Evolutionary conservation across 2,329 filamentous ascomycete genomes (phyloP), one percentile per base, ranked within the genome.

Genomic region (Paecilomyces fulvus): DNA sequence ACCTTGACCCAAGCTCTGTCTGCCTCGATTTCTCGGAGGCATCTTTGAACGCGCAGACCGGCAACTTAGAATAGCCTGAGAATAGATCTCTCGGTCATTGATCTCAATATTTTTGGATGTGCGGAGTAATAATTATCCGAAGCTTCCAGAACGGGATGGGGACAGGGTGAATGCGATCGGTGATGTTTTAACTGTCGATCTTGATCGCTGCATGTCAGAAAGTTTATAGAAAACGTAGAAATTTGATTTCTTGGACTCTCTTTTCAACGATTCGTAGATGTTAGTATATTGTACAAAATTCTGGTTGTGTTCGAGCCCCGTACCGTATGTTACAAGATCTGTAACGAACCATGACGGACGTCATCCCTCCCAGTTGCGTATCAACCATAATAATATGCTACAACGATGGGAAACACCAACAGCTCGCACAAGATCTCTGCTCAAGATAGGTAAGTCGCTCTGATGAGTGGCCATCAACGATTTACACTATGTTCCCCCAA

Each of bases 371-470:
- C 30, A 28, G 14, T 37, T 51, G 28, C 55, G 30, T 23, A 20
- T 54, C 43, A 51, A 52, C 51, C 49, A 53, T 56, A 60, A 58
- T 62, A 67, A 63, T 57, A 70, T 71, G 70, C 65, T 60, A 58
- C 63, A 60, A 67, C 61, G 52, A 88, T 88, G 86, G 86, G 86
- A 51, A 88, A 87, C 70, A 74, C 80, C 53, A 74, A 75, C 64
- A 87, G 84, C 71, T 75, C 81, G 56, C 80, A 83, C 67, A 88
- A 84, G 72, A 83, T 88, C 59, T 86, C 86, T 31, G 81, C 83
- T 66, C 92, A 96, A 77, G 92, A 97, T 77, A 91, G 90, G 92
- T 95, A 70, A 65, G 83, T 72, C 1, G 23, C 17, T 48, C 1
- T 31, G 30, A 33, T 21, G 14, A 30, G 49, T 43, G n/a, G 25